phyloP scores from a whole-genome alignment of 441 rosid species.

The Biscutella laevigata region DNA sequence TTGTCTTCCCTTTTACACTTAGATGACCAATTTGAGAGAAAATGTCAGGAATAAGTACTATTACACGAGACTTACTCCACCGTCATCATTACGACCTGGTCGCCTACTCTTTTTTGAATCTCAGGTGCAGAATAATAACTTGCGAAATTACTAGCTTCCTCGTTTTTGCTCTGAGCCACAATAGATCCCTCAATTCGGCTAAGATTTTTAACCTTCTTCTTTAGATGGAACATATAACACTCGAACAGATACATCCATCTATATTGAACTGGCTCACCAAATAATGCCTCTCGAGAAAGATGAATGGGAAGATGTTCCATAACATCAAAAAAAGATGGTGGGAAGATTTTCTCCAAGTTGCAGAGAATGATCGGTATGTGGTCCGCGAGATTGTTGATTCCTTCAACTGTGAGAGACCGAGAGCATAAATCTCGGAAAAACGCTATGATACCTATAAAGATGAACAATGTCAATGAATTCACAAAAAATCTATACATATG shows the following conservation, averaged over 20 bases:
- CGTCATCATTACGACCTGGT: not conserved
- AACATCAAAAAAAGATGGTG: not conserved
- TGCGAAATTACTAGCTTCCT: too few relatives aligned
- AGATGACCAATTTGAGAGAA: not conserved
- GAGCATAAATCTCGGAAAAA: not conserved
- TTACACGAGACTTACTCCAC: not conserved
- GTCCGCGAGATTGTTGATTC: not conserved
- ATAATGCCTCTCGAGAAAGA: not conserved
- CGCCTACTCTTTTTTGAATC: not conserved
- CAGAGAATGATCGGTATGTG: not conserved
- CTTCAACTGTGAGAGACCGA: not conserved
- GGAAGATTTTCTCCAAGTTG: not conserved
- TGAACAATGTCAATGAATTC: too few relatives aligned
- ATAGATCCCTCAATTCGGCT: not conserved
- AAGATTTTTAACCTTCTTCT: not conserved
- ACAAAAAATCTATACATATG: too few relatives aligned
- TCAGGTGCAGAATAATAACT: not conserved
- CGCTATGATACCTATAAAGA: not conserved
- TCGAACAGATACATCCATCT: not conserved
- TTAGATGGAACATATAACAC: not conserved
- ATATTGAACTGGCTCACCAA: not conserved
- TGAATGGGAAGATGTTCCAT: not conserved
- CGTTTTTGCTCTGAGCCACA: not conserved
- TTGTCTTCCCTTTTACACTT: not conserved
- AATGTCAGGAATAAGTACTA: not conserved